A percentile compares a stretch with the other conserved stretches of the same genome.
These are phyloP conservation scores for Urtica urens DNA, from an alignment of 306 rosid species.

Conservation along the genomic window DNA sequence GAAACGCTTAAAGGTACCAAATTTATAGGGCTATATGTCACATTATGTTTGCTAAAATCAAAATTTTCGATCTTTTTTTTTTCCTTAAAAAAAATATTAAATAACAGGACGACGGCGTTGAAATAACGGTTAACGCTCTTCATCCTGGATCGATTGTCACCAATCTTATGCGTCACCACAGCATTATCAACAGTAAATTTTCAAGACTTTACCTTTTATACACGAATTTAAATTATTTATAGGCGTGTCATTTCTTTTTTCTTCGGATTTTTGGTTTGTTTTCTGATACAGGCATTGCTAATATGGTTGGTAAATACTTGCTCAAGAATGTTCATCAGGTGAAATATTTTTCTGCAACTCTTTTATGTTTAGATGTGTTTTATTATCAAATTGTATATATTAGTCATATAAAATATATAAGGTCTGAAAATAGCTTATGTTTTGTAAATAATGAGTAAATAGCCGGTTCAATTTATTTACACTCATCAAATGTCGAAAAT, in stretches of 20 bases:
- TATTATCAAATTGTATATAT: too few relatives aligned
- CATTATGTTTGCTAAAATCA: neutral
- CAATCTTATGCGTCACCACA: constrained; percentile 53
- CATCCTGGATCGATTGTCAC: constrained; percentile 72
- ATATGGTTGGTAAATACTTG: constrained; percentile 36
- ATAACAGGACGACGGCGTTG: constrained; percentile 52
- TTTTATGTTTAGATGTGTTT: too few relatives aligned
- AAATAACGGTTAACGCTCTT: constrained; percentile 75
- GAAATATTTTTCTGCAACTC: neutral
- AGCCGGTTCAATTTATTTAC: too few relatives aligned
- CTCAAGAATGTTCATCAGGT: constrained; percentile 65
- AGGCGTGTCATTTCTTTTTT: neutral
- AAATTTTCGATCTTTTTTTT: neutral
- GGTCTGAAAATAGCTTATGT: too few relatives aligned
- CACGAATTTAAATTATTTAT: neutral
- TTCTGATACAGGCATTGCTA: constrained; percentile 35
- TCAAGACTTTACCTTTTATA: constrained; percentile 1
- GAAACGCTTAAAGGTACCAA: constrained; percentile 40
- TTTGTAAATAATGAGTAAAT: too few relatives aligned
- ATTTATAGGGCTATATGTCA: constrained; percentile 2
- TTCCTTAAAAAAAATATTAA: neutral
- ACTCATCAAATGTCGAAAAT: too few relatives aligned
- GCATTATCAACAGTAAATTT: constrained; percentile 27
- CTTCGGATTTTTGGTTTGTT: constrained; percentile 2
- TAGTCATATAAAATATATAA: too few relatives aligned